Base-by-base conservation (phyloP, 1,284 basidiomycete genomes). In the Gymnopus androsaceus region DNA sequence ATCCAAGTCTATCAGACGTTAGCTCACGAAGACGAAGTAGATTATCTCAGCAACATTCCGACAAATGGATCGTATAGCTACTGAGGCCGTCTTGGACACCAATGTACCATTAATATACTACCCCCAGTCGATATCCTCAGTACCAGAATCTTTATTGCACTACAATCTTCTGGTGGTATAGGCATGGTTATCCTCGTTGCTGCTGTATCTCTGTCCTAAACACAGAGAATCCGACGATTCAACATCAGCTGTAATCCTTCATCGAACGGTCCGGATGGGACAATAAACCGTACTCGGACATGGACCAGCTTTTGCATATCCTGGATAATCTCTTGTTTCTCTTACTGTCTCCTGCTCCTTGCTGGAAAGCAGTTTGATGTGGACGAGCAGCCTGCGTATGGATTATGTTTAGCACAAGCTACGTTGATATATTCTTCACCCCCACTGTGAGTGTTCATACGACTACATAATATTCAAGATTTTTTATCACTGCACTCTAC, bases 291-390 rank as follows among this genome's bases (percentile, higher is more conserved):
- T 17, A 21, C 28, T 17, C 27, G 42, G 38, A 47, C 40, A 4
- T 55, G 54, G 54, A 42, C 40, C 47, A 48, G 45, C 27, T 55
- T 55, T 46, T 49, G 45, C 21, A 49, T 44, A 31, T 48, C 46
- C 34, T 55, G 46, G 54, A 37, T 50, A n/a, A 49, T 55, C 12
- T 55, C 37, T 4, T 49, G 34, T 14, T 31, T 55, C 15, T 42
- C 54, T 7, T 50, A 41, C 37, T 38, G 46, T 14, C n/a, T 55
- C 5, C 47, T 49, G 14, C 50, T 55, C 45, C 27, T 55, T 19
- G 27, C 36, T 21, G 54, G 54, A 4, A 15, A 55, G 28, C 54
- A 55, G 34, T 40, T 49, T 21, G 27, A 19, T 8, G 9, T 42
- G 15, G 37, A 17, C 25, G 9, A 42, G 23, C 6, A 49, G 1